Evolutionary conservation across 208 protist species (phyloP).

Genomic region (Leishmania braziliensis): DNA sequence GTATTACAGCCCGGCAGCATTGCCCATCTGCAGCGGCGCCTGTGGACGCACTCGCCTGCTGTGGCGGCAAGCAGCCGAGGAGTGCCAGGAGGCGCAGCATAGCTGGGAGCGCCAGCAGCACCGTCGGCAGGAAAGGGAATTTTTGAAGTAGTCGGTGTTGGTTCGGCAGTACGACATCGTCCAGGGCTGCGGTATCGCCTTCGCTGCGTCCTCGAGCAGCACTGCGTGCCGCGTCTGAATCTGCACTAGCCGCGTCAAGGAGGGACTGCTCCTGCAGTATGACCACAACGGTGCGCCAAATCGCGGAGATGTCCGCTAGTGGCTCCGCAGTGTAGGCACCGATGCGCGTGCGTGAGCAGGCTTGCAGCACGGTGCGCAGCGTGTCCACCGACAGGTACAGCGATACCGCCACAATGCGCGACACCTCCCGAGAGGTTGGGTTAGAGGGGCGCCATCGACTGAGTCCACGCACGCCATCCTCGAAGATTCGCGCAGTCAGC

Average conservation of each 20-base stretch:
- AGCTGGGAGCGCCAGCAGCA: slow-evolving; percentile 4
- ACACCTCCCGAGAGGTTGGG: slow-evolving; percentile 32
- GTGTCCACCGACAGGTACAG: slow-evolving; percentile 37
- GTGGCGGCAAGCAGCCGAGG: slow-evolving; percentile 5
- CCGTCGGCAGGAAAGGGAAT: slow-evolving; percentile 21
- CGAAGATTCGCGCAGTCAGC: slow-evolving; percentile 26
- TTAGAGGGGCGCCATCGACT: slow-evolving; percentile 44
- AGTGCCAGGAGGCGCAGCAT: slow-evolving; percentile 11
- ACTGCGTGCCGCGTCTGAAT: background rate
- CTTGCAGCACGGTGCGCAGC: slow-evolving; percentile 31
- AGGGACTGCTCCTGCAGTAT: slow-evolving; percentile 46
- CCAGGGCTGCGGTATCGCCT: background rate
- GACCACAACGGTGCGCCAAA: slow-evolving; percentile 19
- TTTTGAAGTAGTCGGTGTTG: slow-evolving; percentile 13
- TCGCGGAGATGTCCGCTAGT: slow-evolving; percentile 21
- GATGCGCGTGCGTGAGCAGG: slow-evolving; percentile 35
- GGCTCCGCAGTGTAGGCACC: slow-evolving; percentile 27
- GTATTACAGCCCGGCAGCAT: slow-evolving; percentile 25
- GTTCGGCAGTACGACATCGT: slow-evolving; percentile 16
- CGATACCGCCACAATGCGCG: slow-evolving; percentile 26
- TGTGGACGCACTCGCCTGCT: background rate
- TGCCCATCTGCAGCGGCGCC: background rate
- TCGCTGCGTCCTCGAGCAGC: background rate
- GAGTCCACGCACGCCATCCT: slow-evolving; percentile 39
- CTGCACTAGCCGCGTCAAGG: slow-evolving; percentile 6